A percentile compares a stretch with the other conserved stretches of the same genome.
These are phyloP conservation scores for Cenchrus fungigraminus DNA, from an alignment of 176 grass and related monocot species.

Conservation along the genomic window DNA sequence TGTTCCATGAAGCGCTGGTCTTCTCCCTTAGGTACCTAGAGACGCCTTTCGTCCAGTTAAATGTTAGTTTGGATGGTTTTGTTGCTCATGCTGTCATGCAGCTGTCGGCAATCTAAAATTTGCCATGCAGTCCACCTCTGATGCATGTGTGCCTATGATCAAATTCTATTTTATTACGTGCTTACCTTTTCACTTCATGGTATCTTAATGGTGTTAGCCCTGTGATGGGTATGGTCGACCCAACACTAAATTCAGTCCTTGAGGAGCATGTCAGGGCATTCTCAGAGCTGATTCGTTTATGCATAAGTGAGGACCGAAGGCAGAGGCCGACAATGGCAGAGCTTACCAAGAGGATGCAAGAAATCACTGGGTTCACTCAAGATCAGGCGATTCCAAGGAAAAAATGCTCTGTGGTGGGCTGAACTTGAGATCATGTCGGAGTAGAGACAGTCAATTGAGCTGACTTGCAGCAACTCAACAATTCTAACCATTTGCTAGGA, in stretches of 20 bases:
- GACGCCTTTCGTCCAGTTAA: too few species aligned
- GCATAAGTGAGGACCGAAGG: slow-evolving; percentile 56
- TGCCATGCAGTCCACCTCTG: too few species aligned
- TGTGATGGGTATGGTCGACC: slow-evolving; percentile 68
- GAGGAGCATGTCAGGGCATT: slow-evolving; percentile 57
- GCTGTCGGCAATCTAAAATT: too few species aligned
- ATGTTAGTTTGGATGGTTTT: too few species aligned
- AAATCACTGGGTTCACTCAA: slow-evolving; percentile 64
- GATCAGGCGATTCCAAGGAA: slow-evolving; percentile 56
- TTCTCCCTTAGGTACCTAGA: too few species aligned
- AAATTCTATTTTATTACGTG: too few species aligned
- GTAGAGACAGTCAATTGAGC: slow-evolving; percentile 23
- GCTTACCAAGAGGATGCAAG: slow-evolving; percentile 60
- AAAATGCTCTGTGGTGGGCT: slow-evolving; percentile 79
- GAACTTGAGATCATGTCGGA: slow-evolving; percentile 79
- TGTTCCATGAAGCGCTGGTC: too few species aligned
- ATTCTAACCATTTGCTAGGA: not conserved
- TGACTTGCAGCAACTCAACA: not conserved
- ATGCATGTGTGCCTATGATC: too few species aligned
- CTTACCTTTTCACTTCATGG: too few species aligned
- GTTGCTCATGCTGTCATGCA: too few species aligned
- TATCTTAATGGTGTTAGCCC: slow-evolving; percentile 59
- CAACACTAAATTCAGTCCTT: slow-evolving; percentile 63
- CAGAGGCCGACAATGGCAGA: slow-evolving; percentile 59
- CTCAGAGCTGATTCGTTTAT: slow-evolving; percentile 58